These are phyloP conservation scores for Gymnopus androsaceus DNA, from an alignment of 1,284 basidiomycete genomes.

Conservation along the genomic window DNA sequence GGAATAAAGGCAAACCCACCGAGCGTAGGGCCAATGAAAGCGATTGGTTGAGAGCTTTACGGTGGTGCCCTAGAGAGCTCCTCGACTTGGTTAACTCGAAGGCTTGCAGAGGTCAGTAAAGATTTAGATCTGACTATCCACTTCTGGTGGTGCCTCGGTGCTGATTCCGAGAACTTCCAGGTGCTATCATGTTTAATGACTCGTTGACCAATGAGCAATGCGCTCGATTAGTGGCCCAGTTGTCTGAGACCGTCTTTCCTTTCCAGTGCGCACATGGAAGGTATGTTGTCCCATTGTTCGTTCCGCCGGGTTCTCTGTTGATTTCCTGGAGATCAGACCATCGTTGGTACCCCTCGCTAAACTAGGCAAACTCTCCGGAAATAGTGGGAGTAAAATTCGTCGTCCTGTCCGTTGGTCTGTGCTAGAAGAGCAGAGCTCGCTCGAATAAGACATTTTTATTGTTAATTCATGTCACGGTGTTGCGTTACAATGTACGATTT, in stretches of 20 bases:
- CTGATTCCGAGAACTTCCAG: conserved; percentile 40
- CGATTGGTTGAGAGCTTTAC: conserved; percentile 70
- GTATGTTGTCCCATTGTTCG: conserved; percentile 38
- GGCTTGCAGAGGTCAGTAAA: conserved; percentile 79
- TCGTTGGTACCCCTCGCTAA: conserved; percentile 49
- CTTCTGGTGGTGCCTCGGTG: neutral
- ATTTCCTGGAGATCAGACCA: conserved; percentile 34
- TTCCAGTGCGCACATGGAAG: conserved; percentile 95
- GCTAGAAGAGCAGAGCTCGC: conserved; percentile 15
- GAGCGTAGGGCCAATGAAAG: conserved; percentile 35
- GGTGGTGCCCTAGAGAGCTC: conserved; percentile 78
- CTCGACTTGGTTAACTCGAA: conserved; percentile 88
- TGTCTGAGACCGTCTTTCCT: conserved; percentile 76
- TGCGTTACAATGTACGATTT: conserved; percentile 10
- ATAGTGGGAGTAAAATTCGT: conserved; percentile 12
- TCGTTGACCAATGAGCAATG: conserved; percentile 69
- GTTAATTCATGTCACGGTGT: conserved; percentile 11
- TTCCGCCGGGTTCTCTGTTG: conserved; percentile 12
- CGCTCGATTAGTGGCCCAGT: conserved; percentile 61
- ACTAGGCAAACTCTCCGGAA: conserved; percentile 23
- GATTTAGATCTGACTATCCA: conserved; percentile 8
- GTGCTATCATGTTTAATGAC: conserved; percentile 98
- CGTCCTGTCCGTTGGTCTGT: conserved; percentile 13
- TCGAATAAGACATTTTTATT: conserved; percentile 17
- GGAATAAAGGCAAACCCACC: conserved; percentile 15